Conservation (phyloP, 2,329 filamentous ascomycete species). For the Sporothrix schenckii region DNA sequence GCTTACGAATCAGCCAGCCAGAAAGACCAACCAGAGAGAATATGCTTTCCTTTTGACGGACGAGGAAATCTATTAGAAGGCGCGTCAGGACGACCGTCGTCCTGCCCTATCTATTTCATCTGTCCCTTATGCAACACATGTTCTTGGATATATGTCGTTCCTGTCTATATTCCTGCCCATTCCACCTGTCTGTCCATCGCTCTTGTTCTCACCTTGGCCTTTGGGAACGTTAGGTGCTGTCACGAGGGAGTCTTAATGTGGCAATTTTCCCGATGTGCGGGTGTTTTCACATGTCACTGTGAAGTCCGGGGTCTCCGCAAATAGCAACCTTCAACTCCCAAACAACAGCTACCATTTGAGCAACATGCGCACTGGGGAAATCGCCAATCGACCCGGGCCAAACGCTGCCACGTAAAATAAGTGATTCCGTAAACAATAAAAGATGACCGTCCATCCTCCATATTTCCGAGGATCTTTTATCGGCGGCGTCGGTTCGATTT, state of each 20-base stretch:
- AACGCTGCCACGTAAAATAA: not conserved
- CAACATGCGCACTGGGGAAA: not conserved
- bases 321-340: not conserved
- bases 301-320: constrained; percentile 33
- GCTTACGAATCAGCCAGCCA: too few species aligned
- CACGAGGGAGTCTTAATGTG: constrained; percentile 24
- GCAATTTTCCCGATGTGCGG: constrained; percentile 23
- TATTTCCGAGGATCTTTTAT: not conserved
- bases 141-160: not conserved
- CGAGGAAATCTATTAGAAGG: too few species aligned
- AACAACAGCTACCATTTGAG: not conserved
- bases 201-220: not conserved
- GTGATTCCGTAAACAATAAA: not conserved
- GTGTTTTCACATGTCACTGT: constrained; percentile 32
- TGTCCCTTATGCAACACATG: constrained; percentile 9
- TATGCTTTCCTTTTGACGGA: too few species aligned
- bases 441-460: not conserved
- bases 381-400: not conserved
- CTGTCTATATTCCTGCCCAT: not conserved
- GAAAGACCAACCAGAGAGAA: too few species aligned
- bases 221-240: not conserved
- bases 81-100: not conserved
- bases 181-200: not conserved
- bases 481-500: constrained; percentile 7
- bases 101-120: constrained; percentile 4